phyloP scores from a whole-genome alignment of 257 asterid genomes.

The Ajuga chamaepitys region DNA sequence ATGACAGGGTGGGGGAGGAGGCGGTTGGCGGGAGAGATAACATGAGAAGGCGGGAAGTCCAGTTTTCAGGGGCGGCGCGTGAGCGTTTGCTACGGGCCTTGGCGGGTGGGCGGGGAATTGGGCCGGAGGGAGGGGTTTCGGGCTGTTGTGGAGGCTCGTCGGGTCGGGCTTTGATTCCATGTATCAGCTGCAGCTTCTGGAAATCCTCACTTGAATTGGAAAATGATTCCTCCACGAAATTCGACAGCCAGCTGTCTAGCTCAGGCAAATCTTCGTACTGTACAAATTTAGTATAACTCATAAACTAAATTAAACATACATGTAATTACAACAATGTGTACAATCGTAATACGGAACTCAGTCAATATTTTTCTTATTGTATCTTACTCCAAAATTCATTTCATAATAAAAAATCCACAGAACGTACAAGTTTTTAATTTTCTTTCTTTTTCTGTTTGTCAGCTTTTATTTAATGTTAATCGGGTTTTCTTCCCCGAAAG shows the following conservation, averaged over 20 bases:
- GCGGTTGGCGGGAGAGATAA: slow-evolving; percentile 25
- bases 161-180: slow-evolving; percentile 45
- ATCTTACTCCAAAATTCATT: too few species aligned
- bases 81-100: slow-evolving; percentile 95
- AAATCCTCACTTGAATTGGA: slow-evolving; percentile 67
- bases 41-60: slow-evolving; percentile 67
- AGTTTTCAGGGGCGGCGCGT: slow-evolving; percentile 72
- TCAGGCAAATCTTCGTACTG: slow-evolving; percentile 80
- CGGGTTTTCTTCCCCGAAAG: too few species aligned
- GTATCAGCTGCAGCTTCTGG: slow-evolving; percentile 67
- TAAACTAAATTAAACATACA: too few species aligned
- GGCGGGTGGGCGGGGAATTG: slow-evolving; percentile 48
- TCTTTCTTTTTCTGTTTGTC: too few species aligned
- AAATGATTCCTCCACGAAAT: slow-evolving; percentile 76
- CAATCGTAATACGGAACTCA: too few species aligned
- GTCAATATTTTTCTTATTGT: too few species aligned
- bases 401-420: too few species aligned
- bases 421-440: too few species aligned
- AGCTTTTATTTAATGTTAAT: too few species aligned
- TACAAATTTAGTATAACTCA: not conserved
- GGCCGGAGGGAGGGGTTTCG: slow-evolving; percentile 26
- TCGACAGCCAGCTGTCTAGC: slow-evolving; percentile 84
- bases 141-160: slow-evolving; percentile 37
- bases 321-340: too few species aligned
- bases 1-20: slow-evolving; percentile 16